Evolutionary conservation across 2,329 filamentous ascomycete genomes (phyloP), one percentile per base, ranked within the genome.

Genomic region (Ophiostoma sp.): DNA sequence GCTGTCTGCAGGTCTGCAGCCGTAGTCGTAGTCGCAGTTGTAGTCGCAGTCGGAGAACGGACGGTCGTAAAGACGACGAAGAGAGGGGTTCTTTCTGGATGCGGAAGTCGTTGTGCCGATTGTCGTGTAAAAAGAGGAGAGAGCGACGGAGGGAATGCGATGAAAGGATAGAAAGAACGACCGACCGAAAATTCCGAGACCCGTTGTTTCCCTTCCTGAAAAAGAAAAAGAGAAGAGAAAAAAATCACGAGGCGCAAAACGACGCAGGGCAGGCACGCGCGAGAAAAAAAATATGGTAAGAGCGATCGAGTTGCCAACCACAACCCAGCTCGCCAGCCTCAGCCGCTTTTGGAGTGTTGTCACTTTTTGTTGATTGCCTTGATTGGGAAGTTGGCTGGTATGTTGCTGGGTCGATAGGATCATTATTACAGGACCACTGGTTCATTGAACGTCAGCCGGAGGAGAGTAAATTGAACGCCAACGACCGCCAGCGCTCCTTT

Each of bases 401-500:
- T 22, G 66, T 69, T 69, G 45, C 66, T 69, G 66, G 45, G 66
- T 69, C 66, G 45, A 69, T 69, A 25, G 22, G 25, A 52, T 50
- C 36, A 66, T 48, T 66, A 66, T 66, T 45, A 28, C 61, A 19
- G 59, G 59, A 63, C 59, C 33, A 36, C 19, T 19, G 11, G 59
- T 39, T 39, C n/a, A 66, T 45, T 66, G 22, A 19, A 6, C 8
- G 31, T 39, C 31, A 55, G 22, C 50, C n/a, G 22, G 22, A 52
- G 48, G 19, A 7, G 17, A 52, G 19, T 11, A 52, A 52, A 63
- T 63, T 39, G 57, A 12, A 36, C 57, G 57, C 57, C 57, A 63
- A 31, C 57, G 57, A 31, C 19, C 59, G n/a, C 36, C 59, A 22
- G 50, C 6, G 50, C n/a, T 55, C 50, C 50, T 55, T 55, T 55